phyloP scores from a whole-genome alignment of 805 yeast species.

The Kluyveromyces wickerhamii region DNA sequence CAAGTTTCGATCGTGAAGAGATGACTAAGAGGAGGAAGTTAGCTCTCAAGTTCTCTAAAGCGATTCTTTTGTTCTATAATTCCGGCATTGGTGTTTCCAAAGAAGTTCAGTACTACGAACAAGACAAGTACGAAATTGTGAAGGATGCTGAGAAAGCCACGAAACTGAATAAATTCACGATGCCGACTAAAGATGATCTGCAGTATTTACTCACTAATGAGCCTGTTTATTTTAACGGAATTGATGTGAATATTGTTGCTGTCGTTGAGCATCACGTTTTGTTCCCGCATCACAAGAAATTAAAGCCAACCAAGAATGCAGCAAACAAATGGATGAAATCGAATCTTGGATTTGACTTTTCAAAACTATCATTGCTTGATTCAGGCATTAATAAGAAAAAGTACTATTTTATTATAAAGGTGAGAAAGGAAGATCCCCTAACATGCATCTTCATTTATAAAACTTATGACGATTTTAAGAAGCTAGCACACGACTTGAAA shows the following conservation, averaged over 20 bases:
- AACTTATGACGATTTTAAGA: slow-evolving; percentile 60
- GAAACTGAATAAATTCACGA: slow-evolving; percentile 29
- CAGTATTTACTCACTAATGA: slow-evolving; percentile 28
- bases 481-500: slow-evolving; percentile 45
- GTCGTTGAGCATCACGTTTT: slow-evolving; percentile 33
- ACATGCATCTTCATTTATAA: slow-evolving; percentile 44
- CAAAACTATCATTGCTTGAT: slow-evolving; percentile 21
- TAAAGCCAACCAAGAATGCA: slow-evolving; percentile 4
- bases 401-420: slow-evolving; percentile 44
- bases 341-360: slow-evolving; percentile 18
- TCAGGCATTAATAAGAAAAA: slow-evolving; percentile 9
- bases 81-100: slow-evolving; percentile 60
- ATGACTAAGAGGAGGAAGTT: slow-evolving; percentile 62
- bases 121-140: slow-evolving; percentile 24
- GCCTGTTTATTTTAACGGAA: slow-evolving; percentile 41
- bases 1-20: slow-evolving; percentile 68
- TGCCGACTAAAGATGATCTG: slow-evolving; percentile 35
- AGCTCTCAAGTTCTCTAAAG: slow-evolving; percentile 50
- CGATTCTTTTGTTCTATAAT: slow-evolving; percentile 61
- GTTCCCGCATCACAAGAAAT: slow-evolving; percentile 3
- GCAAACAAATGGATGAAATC: slow-evolving; percentile 26
- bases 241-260: slow-evolving; percentile 60
- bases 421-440: slow-evolving; percentile 29
- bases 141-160: slow-evolving; percentile 26
- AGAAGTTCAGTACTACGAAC: slow-evolving; percentile 42